phyloP scores from a whole-genome alignment of 139 green algal species.

The Volvox reticuliferus region DNA sequence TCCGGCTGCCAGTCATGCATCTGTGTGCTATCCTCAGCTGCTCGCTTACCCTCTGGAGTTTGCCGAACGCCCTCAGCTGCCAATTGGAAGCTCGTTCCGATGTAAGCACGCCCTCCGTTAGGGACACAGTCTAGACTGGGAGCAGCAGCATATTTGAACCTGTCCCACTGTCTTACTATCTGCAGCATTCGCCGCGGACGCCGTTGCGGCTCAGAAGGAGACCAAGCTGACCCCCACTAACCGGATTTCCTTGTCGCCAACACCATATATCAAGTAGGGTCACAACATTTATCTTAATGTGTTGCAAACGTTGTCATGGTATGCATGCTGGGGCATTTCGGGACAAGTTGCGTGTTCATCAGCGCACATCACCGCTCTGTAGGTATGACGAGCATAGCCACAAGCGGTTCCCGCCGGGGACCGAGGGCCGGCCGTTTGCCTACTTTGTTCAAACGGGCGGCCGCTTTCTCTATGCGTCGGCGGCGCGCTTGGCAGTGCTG shows the following conservation, averaged over 20 bases:
- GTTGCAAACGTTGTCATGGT: neutral
- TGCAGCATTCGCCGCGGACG: slow-evolving; percentile 47
- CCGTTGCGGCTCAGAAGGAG: slow-evolving; percentile 41
- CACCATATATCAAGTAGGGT: slow-evolving; percentile 65
- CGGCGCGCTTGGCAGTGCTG: slow-evolving; percentile 92
- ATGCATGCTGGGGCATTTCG: neutral
- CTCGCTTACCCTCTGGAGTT: slow-evolving; percentile 24
- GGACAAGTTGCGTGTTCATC: neutral
- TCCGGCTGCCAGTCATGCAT: slow-evolving; percentile 23
- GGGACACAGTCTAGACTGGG: neutral
- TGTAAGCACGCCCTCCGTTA: slow-evolving; percentile 37
- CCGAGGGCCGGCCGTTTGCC: slow-evolving; percentile 91
- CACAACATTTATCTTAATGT: neutral
- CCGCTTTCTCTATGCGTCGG: slow-evolving; percentile 98
- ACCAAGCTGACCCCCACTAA: slow-evolving; percentile 52
- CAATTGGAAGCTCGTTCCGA: slow-evolving; percentile 33
- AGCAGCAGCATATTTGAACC: neutral
- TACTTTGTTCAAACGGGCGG: slow-evolving; percentile 98
- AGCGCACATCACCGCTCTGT: slow-evolving; percentile 17
- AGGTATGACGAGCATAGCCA: slow-evolving; percentile 93
- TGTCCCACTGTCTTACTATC: neutral
- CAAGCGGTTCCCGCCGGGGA: slow-evolving; percentile 84
- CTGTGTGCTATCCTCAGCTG: slow-evolving; percentile 20
- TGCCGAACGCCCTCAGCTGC: slow-evolving; percentile 19
- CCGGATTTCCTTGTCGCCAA: slow-evolving; percentile 60